phyloP scores from a whole-genome alignment of 73 alveolate genomes.

The Durusdinium trenchii region DNA sequence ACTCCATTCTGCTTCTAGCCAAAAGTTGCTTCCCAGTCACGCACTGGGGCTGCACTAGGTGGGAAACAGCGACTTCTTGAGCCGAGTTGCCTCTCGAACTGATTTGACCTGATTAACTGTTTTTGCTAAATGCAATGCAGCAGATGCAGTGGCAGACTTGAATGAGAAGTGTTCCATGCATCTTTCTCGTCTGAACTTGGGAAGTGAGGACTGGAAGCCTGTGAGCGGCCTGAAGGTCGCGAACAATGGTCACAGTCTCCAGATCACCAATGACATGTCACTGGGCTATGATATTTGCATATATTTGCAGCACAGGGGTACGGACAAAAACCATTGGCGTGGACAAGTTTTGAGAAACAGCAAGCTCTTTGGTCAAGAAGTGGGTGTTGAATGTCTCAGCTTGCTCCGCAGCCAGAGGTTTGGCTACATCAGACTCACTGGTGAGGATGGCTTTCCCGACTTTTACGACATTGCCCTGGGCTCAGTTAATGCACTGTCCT shows the following conservation, averaged over 20 bases:
- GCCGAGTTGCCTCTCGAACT: conserved; percentile 57
- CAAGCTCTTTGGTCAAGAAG: not conserved
- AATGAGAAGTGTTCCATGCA: not conserved
- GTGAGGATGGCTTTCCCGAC: conserved; percentile 85
- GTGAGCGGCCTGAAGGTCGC: conserved; percentile 46
- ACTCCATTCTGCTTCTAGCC: not conserved
- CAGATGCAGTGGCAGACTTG: not conserved
- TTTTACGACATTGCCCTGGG: conserved; percentile 67
- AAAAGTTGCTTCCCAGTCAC: not conserved
- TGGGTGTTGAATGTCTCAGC: too few species aligned
- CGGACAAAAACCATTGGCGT: not conserved
- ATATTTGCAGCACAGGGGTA: not conserved
- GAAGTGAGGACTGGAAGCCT: conserved; percentile 62
- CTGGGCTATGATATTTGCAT: not conserved
- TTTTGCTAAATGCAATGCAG: not conserved
- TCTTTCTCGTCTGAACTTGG: too few species aligned
- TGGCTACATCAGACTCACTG: conserved; percentile 59
- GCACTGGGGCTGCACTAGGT: not conserved
- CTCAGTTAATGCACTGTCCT: not conserved
- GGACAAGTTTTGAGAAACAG: not conserved
- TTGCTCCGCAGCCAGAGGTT: conserved; percentile 8
- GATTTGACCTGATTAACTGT: not conserved
- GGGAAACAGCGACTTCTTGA: conserved; percentile 43
- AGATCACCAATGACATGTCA: conserved; percentile 69
- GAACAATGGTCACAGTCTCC: conserved; percentile 70